Conservation (phyloP, 2,329 filamentous ascomycete genomes). For the Stenocarpella maydis region DNA sequence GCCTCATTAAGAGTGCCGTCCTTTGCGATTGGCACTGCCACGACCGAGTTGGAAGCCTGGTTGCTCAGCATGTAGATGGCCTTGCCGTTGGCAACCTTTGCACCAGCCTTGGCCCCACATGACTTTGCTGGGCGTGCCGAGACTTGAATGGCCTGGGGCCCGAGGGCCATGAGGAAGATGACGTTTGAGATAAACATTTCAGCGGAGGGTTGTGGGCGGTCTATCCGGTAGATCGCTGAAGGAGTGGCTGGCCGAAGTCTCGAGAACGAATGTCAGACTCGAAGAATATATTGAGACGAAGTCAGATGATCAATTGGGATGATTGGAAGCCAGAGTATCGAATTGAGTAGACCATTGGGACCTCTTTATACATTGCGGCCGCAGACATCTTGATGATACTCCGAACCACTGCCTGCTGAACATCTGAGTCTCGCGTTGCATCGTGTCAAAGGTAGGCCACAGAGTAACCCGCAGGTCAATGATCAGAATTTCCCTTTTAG, state of each 20-base stretch:
- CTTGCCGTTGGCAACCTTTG: constrained; percentile 43
- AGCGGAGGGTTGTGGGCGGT: not conserved
- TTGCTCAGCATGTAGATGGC: constrained; percentile 67
- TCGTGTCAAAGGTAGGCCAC: too few relatives aligned
- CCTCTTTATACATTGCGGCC: not conserved
- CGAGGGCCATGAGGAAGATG: not conserved
- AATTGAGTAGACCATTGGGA: not conserved
- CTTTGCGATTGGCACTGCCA: constrained; percentile 55
- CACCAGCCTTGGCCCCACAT: not conserved
- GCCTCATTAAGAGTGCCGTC: constrained; percentile 54
- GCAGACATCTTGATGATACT: too few relatives aligned
- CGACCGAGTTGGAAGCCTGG: constrained; percentile 55
- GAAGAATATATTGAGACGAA: not conserved
- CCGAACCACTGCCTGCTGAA: not conserved
- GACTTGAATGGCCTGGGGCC: not conserved
- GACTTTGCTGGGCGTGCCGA: not conserved
- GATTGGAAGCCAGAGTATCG: not conserved
- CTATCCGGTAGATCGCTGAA: constrained; percentile 8
- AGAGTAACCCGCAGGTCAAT: not conserved
- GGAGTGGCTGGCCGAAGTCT: not conserved
- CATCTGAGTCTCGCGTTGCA: not conserved
- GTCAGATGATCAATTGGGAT: not conserved
- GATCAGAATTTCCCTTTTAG: not conserved
- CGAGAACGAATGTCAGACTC: not conserved
- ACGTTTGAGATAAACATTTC: constrained; percentile 7